phyloP scores from a whole-genome alignment of 2,329 filamentous ascomycete genomes.

The Coniochaeta sp. region DNA sequence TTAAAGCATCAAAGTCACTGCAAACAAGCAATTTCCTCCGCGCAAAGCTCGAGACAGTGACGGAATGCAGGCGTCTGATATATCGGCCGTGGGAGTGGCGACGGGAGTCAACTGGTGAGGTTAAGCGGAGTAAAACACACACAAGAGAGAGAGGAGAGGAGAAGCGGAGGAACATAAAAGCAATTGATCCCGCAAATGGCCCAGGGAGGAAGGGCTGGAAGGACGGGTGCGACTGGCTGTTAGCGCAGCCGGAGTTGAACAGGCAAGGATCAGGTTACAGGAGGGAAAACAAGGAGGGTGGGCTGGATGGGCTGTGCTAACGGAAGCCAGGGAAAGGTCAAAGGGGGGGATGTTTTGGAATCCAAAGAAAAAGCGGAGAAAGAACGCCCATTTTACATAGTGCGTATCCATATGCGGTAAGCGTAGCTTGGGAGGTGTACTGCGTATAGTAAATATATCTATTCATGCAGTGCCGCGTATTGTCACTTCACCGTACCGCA shows the following conservation, averaged over 20 bases:
- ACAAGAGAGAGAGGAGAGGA: no score
- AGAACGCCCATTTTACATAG: no score
- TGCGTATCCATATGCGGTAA: neutral
- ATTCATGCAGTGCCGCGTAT: neutral
- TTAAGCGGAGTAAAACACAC: slow-evolving; percentile 6
- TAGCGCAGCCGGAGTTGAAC: neutral
- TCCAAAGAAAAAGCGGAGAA: neutral
- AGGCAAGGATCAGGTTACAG: neutral
- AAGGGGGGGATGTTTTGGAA: neutral
- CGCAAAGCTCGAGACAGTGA: neutral
- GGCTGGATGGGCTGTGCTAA: slow-evolving; percentile 1
- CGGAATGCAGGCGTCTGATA: neutral
- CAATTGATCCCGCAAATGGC: neutral
- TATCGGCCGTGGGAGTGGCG: neutral
- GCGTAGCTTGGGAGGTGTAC: no score
- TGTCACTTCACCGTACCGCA: neutral
- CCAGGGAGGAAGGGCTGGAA: neutral
- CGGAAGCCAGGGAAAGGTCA: neutral
- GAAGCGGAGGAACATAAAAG: neutral
- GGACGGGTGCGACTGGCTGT: neutral
- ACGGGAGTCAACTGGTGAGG: slow-evolving; percentile 1
- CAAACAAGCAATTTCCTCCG: neutral
- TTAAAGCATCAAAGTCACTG: neutral
- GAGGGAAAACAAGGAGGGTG: neutral
- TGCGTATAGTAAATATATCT: neutral